Percentiles rank a stretch among this genome's conserved stretches.
These are phyloP conservation scores for Stropharia rugosoannulata DNA, from an alignment of 768 basidiomycete genomes.

Conservation along the genomic window DNA sequence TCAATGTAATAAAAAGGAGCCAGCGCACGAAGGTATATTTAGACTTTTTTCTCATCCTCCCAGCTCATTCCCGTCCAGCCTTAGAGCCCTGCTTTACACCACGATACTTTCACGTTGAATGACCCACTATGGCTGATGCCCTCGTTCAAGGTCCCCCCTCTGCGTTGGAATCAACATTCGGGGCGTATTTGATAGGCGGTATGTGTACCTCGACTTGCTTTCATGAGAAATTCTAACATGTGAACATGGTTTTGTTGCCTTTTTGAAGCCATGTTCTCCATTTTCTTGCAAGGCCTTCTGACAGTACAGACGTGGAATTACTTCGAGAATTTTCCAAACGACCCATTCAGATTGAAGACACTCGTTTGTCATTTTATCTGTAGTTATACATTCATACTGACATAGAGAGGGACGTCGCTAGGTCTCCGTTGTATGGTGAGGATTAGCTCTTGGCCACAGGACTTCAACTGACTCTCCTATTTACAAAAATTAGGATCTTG, in stretches of 20 bases:
- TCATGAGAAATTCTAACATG: background rate
- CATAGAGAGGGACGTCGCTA: background rate
- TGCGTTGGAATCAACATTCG: conserved; percentile 5
- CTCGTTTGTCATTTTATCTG: conserved; percentile 3
- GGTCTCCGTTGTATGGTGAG: background rate
- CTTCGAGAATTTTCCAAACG: conserved; percentile 12
- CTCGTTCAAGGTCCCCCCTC: conserved; percentile 1
- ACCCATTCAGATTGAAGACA: conserved; percentile 7
- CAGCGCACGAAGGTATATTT: too few relatives aligned
- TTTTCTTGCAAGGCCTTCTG: conserved; percentile 6
- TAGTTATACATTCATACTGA: background rate
- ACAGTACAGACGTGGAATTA: conserved; percentile 14
- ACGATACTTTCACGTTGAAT: too few relatives aligned
- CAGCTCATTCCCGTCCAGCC: background rate
- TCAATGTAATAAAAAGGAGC: too few relatives aligned
- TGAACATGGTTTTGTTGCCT: background rate
- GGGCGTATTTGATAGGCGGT: conserved; percentile 7
- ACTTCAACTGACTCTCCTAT: background rate
- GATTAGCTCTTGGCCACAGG: background rate
- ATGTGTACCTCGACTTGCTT: background rate
- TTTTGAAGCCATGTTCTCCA: background rate
- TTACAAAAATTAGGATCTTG: conserved; percentile 2
- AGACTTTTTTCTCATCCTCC: background rate
- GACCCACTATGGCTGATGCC: background rate
- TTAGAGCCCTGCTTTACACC: too few relatives aligned